phyloP scores from a whole-genome alignment of 495 filamentous ascomycete genomes.

The Filosporella fistucella region DNA sequence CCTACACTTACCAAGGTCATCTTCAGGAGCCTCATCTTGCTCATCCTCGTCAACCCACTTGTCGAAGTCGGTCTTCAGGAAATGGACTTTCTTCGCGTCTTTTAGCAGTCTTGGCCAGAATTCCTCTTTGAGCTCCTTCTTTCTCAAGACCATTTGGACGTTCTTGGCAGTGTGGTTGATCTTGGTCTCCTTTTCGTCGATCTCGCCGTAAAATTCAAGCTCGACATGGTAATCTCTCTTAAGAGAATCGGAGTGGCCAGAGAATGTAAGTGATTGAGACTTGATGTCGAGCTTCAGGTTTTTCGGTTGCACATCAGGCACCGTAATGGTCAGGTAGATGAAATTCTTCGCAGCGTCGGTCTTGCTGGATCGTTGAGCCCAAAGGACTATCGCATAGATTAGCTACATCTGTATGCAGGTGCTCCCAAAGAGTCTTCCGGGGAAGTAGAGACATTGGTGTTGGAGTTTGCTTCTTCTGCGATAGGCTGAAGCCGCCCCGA shows the following conservation, averaged over 20 bases:
- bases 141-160: slow-evolving; percentile 84
- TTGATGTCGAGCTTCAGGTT: slow-evolving; percentile 77
- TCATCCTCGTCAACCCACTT: slow-evolving; percentile 99
- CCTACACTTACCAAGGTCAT: slow-evolving; percentile 65
- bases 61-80: slow-evolving; percentile 98
- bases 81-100: slow-evolving; percentile 83
- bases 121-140: slow-evolving; percentile 89
- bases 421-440: no score
- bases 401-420: slow-evolving; percentile 7
- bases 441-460: neutral
- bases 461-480: neutral
- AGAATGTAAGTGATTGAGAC: slow-evolving; percentile 72
- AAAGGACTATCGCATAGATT: slow-evolving; percentile 61
- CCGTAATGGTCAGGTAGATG: slow-evolving; percentile 86
- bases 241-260: slow-evolving; percentile 66
- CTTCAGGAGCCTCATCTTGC: slow-evolving; percentile 82
- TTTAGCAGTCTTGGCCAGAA: slow-evolving; percentile 96
- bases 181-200: slow-evolving; percentile 78
- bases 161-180: slow-evolving; percentile 78
- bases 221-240: slow-evolving; percentile 84
- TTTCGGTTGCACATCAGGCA: slow-evolving; percentile 67
- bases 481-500: slow-evolving; percentile 7
- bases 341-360: slow-evolving; percentile 81
- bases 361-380: slow-evolving; percentile 91
- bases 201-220: slow-evolving; percentile 88